Conservation (phyloP, 2,329 filamentous ascomycete genomes). For the Thielaviopsis populi region DNA sequence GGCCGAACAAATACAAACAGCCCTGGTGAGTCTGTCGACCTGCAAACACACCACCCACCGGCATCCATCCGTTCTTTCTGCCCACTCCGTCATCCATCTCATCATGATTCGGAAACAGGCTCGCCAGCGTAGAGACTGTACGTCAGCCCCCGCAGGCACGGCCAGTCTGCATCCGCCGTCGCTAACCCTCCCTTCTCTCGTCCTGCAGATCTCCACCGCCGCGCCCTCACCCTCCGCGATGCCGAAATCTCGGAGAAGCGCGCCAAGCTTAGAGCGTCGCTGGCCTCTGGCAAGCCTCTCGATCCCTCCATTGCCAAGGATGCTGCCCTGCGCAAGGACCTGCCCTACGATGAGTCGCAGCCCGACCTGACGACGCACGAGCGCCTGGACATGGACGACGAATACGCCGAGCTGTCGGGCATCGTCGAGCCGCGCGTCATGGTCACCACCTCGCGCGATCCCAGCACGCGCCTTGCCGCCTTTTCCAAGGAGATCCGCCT, state of each 20-base stretch:
- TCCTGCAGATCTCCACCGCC: constrained; percentile 56
- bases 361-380: constrained; percentile 52
- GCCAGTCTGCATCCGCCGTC: background rate
- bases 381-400: constrained; percentile 65
- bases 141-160: constrained; percentile 9
- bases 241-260: constrained; percentile 88
- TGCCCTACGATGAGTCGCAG: constrained; percentile 80
- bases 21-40: no score
- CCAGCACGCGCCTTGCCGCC: constrained; percentile 66
- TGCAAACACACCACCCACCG: no score
- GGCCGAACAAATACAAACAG: no score
- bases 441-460: constrained; percentile 80
- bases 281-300: constrained; percentile 78
- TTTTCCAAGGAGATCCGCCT: constrained; percentile 88
- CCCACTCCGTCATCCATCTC: no score
- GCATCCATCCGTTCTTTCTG: no score
- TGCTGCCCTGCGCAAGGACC: constrained; percentile 68
- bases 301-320: constrained; percentile 76
- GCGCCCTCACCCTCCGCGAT: constrained; percentile 73
- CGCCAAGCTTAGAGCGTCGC: constrained; percentile 68
- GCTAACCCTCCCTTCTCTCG: background rate
- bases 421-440: constrained; percentile 73
- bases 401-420: constrained; percentile 83
- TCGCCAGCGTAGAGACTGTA: constrained; percentile 29
- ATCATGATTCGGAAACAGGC: constrained; percentile 26